Conservation (phyloP, 2,329 filamentous ascomycete species). For the Colletotrichum shisoi region DNA sequence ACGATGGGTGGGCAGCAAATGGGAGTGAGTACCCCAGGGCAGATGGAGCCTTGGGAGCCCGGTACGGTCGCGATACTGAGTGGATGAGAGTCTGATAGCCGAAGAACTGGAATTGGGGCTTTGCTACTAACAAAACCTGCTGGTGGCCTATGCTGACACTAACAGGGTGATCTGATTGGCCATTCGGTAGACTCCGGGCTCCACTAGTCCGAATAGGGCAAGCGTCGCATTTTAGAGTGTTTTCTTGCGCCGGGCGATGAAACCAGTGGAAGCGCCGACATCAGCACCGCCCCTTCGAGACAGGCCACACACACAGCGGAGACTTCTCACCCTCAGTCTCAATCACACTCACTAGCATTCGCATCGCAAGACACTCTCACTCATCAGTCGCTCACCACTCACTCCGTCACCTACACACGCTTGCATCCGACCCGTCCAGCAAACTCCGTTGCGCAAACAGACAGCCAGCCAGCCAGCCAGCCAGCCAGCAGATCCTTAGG, state of each 20-base stretch:
- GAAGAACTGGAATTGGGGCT: no score
- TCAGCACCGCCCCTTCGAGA: constrained; percentile 24
- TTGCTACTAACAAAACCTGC: not conserved
- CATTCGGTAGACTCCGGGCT: not conserved
- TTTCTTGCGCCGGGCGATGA: constrained; percentile 19
- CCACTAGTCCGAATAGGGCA: constrained; percentile 25
- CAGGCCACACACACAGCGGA: not conserved
- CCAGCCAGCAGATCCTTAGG: constrained; percentile 26
- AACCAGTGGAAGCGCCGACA: constrained; percentile 30
- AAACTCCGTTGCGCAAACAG: not conserved
- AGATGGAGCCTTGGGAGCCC: not conserved
- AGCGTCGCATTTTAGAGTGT: constrained; percentile 13
- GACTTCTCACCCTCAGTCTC: not conserved
- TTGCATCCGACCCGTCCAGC: constrained; percentile 18
- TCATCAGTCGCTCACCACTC: constrained; percentile 6
- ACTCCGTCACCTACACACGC: not conserved
- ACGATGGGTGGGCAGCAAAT: not conserved
- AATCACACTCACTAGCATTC: constrained; percentile 1
- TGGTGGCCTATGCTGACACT: not conserved
- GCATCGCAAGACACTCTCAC: not conserved
- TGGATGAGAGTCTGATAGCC: constrained; percentile 16
- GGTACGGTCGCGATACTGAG: not conserved
- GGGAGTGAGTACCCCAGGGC: no score
- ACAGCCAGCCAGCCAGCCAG: constrained; percentile 9
- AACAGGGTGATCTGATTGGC: constrained; percentile 15